Evolutionary conservation across 169 alveolate genomes (phyloP), one percentile per base, ranked within the genome.

Genomic region (Plasmodium berghei): DNA sequence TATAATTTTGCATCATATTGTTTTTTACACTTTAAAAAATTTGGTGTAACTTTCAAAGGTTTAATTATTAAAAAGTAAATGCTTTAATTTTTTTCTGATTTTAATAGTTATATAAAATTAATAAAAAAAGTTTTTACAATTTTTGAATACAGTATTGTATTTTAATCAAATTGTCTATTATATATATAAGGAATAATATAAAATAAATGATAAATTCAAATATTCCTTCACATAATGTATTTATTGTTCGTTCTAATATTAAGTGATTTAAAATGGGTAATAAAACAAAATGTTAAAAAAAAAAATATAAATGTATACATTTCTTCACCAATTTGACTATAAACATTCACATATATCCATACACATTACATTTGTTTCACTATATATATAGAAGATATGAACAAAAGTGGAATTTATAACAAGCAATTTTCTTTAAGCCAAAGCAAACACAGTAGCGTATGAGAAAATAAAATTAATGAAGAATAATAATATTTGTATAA

Each of bases 371-470:
- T 16, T 49, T 1, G 14, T 58, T 42, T 45, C 45, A 45, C 18
- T 20, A 52, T 77, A 58, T 46, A 18, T 16, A 48, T 77, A 63
- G 75, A 63, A 58, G 89, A 77, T 28, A 52, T 77, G 28, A 69
- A 46, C 49, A 77, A 63, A 28, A 77, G 89, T 24, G 89, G 64
- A 63, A 24, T 77, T 55, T 63, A 77, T 54, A 77, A 75, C 49
- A 77, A 77, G 58, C 89, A 77, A 56, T 77, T 77, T 69, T 63
- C 89, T 58, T 48, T 77, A 22, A 77, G 89, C 59, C 89, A 77
- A 49, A 77, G 49, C 46, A 77, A 77, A 16, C 89, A 77, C 77
- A 77, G 54, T 40, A 77, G 77, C 49, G 89, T 77, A 77, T n/a
- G 55, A 18, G 14, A 63, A 24, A 9, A 63, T 14, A 18, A 9